phyloP scores from a whole-genome alignment of 345 rosid genomes.

The Acer negundo region DNA sequence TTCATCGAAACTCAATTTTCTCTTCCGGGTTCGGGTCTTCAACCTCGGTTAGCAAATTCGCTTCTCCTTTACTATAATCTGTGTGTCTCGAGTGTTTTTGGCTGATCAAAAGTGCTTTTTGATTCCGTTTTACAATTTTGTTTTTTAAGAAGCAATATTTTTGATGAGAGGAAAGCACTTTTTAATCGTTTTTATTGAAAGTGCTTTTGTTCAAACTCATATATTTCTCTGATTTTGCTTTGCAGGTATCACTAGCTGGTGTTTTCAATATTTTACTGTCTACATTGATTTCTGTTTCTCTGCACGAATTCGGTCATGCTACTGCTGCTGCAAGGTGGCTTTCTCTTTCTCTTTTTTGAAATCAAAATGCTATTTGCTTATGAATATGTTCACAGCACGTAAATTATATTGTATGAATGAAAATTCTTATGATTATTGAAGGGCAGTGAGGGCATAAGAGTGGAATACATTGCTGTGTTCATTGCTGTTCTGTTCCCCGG shows the following conservation, averaged over 20 bases:
- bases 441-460: constrained; percentile 84
- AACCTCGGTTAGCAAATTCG: constrained; percentile 32
- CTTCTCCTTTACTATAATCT: not conserved
- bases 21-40: constrained; percentile 34
- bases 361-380: not conserved
- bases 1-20: constrained; percentile 12
- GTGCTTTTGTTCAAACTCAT: not conserved
- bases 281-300: constrained; percentile 67
- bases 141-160: not conserved
- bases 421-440: constrained; percentile 34
- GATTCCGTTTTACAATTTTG: not conserved
- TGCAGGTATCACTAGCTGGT: constrained; percentile 52
- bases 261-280: constrained; percentile 51
- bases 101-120: not conserved
- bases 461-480: constrained; percentile 81
- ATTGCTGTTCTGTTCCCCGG: constrained; percentile 89
- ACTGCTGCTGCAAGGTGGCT: constrained; percentile 81
- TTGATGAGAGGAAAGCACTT: not conserved
- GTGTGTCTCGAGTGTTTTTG: not conserved
- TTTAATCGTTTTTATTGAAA: not conserved
- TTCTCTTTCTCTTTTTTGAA: constrained; percentile 1
- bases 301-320: constrained; percentile 92
- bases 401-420: not conserved
- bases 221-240: constrained; percentile 19
- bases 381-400: not conserved